These are phyloP conservation scores for Leishmania guyanensis DNA, from an alignment of 208 protist species.

Conservation along the genomic window DNA sequence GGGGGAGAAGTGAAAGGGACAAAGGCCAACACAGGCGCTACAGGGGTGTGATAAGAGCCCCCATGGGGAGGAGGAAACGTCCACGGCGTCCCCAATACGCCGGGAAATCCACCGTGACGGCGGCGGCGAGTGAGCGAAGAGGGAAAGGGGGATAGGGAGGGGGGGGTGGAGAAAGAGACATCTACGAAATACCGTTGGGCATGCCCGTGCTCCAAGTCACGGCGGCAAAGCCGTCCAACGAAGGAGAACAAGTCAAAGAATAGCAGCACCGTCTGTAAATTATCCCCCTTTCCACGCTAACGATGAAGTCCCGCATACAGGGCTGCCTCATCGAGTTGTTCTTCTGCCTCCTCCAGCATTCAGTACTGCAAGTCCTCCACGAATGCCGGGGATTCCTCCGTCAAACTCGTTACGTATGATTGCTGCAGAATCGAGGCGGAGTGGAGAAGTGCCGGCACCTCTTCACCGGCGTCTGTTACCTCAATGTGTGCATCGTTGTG, in stretches of 20 bases:
- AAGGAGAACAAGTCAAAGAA: not conserved
- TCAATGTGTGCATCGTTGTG: constrained; percentile 22
- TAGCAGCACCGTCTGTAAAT: too few relatives aligned
- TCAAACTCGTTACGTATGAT: constrained; percentile 7
- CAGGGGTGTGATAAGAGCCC: too few relatives aligned
- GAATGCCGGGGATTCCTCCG: not conserved
- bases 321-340: not conserved
- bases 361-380: constrained; percentile 4
- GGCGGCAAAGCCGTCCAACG: not conserved
- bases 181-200: not conserved
- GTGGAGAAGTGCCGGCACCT: constrained; percentile 20
- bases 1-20: too few relatives aligned
- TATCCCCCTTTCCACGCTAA: not conserved
- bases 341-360: not conserved
- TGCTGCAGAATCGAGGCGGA: constrained; percentile 25
- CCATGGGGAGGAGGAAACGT: too few relatives aligned
- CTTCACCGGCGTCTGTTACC: constrained; percentile 8
- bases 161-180: not conserved
- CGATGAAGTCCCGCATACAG: not conserved
- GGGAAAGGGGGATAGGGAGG: not conserved
- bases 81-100: too few relatives aligned
- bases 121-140: not conserved
- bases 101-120: not conserved
- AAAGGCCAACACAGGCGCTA: too few relatives aligned
- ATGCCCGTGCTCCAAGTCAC: not conserved